Evolutionary conservation across 176 grass and related monocot genomes (phyloP), one percentile per base, ranked within the genome.

Genomic region (Leersia perrieri): DNA sequence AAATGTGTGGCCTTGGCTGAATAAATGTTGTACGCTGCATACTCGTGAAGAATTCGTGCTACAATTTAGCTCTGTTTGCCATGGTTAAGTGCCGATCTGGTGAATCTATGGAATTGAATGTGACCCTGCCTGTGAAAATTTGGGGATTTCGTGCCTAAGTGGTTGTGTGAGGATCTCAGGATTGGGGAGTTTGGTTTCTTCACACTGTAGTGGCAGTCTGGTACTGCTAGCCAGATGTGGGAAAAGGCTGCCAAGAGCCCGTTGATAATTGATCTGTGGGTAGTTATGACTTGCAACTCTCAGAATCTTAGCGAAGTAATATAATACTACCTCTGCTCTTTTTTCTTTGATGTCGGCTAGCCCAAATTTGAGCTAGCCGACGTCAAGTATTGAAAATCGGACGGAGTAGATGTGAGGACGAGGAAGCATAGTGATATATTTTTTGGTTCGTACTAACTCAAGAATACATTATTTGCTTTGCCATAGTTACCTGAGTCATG

Each of bases 1-100:
- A 60, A 66, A 41, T 78, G 38, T 74, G 25, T 53, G 49, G 1
- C 68, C 68, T 62, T 68, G 79, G 36, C 33, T 78, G 61, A 90
- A 90, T 90, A 90, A 90, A 74, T 61, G 12, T 22, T 38, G 60
- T 35, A 76, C 79, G 74, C 66, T 82, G 58, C 83, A 82, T 67
- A 68, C 25, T 68, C 47, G 29, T 73, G 73, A 77, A 36, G 42
- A 68, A 73, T 73, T 67, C 73, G 51, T 78, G 79, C 28, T 83
- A 90, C 75, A 77, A 68, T 79, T 90, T 30, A 53, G 27, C 78
- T 82, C 38, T 31, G 72, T 51, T 82, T 86, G 79, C 49, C 60
- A 60, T 68, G 23, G 42, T 65, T 66, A 23, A 16, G 44, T 60
- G 6, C 35, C 11, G 20, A 77, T 77, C 77, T 7, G 12, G 36